Evolutionary conservation across 139 green algal species (phyloP).

Genomic region (Gonium pectorale): DNA sequence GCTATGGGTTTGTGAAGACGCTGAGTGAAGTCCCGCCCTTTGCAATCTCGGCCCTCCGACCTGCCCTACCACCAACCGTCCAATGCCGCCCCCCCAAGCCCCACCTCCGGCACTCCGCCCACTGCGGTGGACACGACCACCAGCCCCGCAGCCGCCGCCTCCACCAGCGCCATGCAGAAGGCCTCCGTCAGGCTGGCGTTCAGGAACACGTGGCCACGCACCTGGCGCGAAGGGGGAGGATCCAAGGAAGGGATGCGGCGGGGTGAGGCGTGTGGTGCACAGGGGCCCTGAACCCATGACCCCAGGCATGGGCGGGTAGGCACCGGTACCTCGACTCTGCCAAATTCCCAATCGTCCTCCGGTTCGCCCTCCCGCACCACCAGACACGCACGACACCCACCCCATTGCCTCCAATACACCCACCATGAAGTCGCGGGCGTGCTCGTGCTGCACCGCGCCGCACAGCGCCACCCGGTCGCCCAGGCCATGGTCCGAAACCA

Average conservation of each 20-base stretch:
- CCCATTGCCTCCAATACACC: not conserved
- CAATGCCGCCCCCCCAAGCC: not conserved
- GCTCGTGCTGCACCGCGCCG: constrained; percentile 83
- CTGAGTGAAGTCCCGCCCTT: too few species aligned
- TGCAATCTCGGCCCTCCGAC: too few species aligned
- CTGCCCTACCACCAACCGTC: not conserved
- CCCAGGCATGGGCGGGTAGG: too few species aligned
- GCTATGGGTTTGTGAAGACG: too few species aligned
- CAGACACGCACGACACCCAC: too few species aligned
- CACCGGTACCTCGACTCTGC: too few species aligned
- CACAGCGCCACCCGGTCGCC: constrained; percentile 79
- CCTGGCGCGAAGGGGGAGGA: not conserved
- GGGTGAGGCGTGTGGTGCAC: too few species aligned
- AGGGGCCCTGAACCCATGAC: too few species aligned
- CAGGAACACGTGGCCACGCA: constrained; percentile 86
- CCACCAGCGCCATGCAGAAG: constrained; percentile 98
- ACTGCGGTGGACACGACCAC: constrained; percentile 91
- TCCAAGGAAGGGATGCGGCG: too few species aligned
- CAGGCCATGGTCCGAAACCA: constrained; percentile 72
- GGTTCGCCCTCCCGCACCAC: too few species aligned
- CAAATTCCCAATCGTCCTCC: too few species aligned
- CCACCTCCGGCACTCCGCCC: constrained; percentile 95
- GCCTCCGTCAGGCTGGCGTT: constrained; percentile 96
- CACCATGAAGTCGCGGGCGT: constrained; percentile 68
- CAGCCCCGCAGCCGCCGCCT: constrained; percentile 91